A percentile compares a stretch with the other conserved stretches of the same genome.
Evolutionary conservation across 495 filamentous ascomycete genomes (phyloP).

Genomic region (Penicillium lividum): DNA sequence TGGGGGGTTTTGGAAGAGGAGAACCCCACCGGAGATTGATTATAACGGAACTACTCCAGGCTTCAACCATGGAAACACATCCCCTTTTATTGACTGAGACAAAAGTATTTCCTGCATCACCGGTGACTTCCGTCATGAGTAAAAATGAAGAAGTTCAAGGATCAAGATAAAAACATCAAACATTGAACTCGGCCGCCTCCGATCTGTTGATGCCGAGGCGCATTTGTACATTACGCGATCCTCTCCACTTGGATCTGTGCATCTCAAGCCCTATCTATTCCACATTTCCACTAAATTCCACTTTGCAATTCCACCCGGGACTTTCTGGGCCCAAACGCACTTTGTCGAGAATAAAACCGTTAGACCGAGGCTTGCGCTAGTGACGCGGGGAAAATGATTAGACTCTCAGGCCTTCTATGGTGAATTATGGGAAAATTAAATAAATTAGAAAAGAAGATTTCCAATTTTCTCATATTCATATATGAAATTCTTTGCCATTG

Average conservation of each 20-base stretch:
- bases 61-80: too few species aligned
- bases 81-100: too few species aligned
- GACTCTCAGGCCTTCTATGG: not conserved
- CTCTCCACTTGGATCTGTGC: not conserved
- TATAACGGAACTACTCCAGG: too few species aligned
- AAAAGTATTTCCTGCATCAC: too few species aligned
- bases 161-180: not conserved
- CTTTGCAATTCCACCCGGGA: too few species aligned
- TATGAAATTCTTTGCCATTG: not conserved
- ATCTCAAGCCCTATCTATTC: not conserved
- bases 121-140: not conserved
- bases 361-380: conserved; percentile 8
- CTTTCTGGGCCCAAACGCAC: not conserved
- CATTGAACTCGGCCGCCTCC: not conserved
- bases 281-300: too few species aligned
- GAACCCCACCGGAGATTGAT: too few species aligned
- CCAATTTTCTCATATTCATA: not conserved
- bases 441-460: not conserved
- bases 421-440: not conserved
- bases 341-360: conserved; percentile 5
- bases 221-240: too few species aligned
- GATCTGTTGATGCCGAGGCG: not conserved
- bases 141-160: too few species aligned
- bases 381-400: conserved; percentile 7
- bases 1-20: too few species aligned